Percentiles rank a stretch among this genome's conserved stretches.
phyloP scores from a whole-genome alignment of 164 flowering plant genomes.

The Vitis vinifera region ASM3070453v1 NC_081821.1:8024501-8025000 shows the following conservation, averaged over 20 bases:
- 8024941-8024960: not conserved
- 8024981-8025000: not conserved
- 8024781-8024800: slow-evolving; percentile 91
- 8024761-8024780: slow-evolving; percentile 93
- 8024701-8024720: not conserved
- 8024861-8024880: slow-evolving; percentile 15
- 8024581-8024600: too few relatives aligned
- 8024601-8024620: too few relatives aligned
- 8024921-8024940: not conserved
- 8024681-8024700: not conserved
- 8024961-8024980: not conserved
- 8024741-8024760: not conserved
- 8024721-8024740: not conserved
- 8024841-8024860: slow-evolving; percentile 81
- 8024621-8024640: too few relatives aligned
- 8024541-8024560: too few relatives aligned
- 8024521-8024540: too few relatives aligned
- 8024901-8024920: not conserved
- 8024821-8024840: slow-evolving; percentile 79
- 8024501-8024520: too few relatives aligned
- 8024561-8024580: too few relatives aligned
- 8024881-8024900: too few relatives aligned
- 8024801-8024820: slow-evolving; percentile 89
- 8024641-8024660: too few relatives aligned
- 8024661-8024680: too few relatives aligned